Conservation (phyloP, 352 stramenopile species). For the Globisporangium iwayamae region DNA sequence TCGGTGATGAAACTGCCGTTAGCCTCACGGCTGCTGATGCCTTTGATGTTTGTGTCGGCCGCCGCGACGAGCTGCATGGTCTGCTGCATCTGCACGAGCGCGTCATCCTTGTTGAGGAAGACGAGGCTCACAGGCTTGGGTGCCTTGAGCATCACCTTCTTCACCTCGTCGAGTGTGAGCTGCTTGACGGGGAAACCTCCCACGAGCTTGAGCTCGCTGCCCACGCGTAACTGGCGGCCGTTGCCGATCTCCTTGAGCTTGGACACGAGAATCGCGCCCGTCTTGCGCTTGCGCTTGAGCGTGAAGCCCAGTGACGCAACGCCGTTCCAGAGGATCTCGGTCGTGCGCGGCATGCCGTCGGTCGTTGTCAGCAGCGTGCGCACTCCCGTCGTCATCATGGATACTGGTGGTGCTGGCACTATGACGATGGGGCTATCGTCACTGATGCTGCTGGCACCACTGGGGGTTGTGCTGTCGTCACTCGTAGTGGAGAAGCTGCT, state of each 20-base stretch:
- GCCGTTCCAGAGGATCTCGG: conserved; percentile 72
- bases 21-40: neutral
- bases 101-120: conserved; percentile 60
- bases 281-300: conserved; percentile 67
- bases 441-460: neutral
- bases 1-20: conserved; percentile 38
- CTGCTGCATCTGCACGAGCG: conserved; percentile 21
- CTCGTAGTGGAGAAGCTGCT: conserved; percentile 11
- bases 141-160: conserved; percentile 73
- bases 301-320: conserved; percentile 53
- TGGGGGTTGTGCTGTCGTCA: neutral
- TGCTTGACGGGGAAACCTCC: conserved; percentile 69
- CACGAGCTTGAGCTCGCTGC: conserved; percentile 73
- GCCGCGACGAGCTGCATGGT: conserved; percentile 5
- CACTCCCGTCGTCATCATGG: neutral
- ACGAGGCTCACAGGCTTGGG: conserved; percentile 78
- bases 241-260: conserved; percentile 35
- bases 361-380: neutral
- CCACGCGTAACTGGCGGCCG: conserved; percentile 40
- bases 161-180: conserved; percentile 65
- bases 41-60: neutral
- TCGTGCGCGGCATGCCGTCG: conserved; percentile 35
- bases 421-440: neutral
- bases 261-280: conserved; percentile 63
- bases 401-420: neutral